Percentiles rank a stretch among this genome's conserved stretches.
These are phyloP conservation scores for Fusarium sp. DNA, from an alignment of 2,329 filamentous ascomycete species.

Conservation along the genomic window DNA sequence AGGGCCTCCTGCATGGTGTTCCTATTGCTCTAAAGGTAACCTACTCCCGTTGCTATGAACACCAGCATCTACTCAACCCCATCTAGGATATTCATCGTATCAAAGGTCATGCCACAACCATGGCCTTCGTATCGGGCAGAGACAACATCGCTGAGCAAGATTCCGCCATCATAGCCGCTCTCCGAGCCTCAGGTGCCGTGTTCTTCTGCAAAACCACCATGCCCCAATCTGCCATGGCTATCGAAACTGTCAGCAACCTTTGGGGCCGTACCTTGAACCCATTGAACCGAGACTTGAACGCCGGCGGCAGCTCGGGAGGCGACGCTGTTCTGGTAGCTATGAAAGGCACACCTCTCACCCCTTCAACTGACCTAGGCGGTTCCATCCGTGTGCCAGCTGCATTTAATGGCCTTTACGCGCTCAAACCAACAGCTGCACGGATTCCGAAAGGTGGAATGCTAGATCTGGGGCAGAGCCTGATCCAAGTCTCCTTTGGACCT, in stretches of 20 bases:
- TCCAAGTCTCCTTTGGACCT: constrained; percentile 60
- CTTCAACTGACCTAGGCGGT: constrained; percentile 54
- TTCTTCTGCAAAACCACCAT: constrained; percentile 77
- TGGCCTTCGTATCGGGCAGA: not conserved
- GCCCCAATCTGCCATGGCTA: constrained; percentile 64
- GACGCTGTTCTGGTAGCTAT: constrained; percentile 54
- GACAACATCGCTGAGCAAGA: not conserved
- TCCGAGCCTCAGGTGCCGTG: constrained; percentile 64
- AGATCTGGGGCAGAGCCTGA: constrained; percentile 43
- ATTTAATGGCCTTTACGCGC: constrained; percentile 48
- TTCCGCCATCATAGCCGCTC: not conserved
- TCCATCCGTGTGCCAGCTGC: constrained; percentile 49
- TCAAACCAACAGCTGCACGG: constrained; percentile 40
- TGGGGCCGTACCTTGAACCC: constrained; percentile 73
- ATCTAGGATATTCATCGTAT: not conserved
- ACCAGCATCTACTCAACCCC: not conserved
- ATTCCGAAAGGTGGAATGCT: constrained; percentile 32
- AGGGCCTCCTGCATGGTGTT: not conserved
- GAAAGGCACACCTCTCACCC: constrained; percentile 50
- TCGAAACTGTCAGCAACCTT: constrained; percentile 72
- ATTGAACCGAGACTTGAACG: constrained; percentile 65
- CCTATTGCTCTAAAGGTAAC: constrained; percentile 2
- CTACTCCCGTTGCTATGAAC: not conserved
- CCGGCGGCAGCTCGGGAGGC: constrained; percentile 73
- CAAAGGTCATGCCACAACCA: not conserved